Conservation (phyloP, 306 rosid genomes). For the Casuarina cunninghamiana region DNA sequence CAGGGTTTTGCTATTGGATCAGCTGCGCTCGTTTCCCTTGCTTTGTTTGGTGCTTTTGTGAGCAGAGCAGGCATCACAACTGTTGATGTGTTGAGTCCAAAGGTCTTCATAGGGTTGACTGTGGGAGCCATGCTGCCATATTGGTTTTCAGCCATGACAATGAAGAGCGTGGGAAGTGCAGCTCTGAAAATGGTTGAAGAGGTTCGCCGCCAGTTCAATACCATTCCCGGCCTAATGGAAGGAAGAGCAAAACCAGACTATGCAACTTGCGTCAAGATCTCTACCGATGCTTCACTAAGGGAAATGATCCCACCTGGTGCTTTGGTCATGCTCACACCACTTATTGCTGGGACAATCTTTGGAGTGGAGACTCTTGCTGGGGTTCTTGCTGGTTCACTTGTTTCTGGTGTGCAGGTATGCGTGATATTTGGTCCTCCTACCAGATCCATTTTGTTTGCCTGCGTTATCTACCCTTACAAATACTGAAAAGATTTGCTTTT, state of each 20-base stretch:
- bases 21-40: slow-evolving; percentile 67
- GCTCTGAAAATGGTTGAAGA: slow-evolving; percentile 83
- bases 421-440: not conserved
- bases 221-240: slow-evolving; percentile 57
- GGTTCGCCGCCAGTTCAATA: slow-evolving; percentile 62
- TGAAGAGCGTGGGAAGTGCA: slow-evolving; percentile 74
- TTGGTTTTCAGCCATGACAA: slow-evolving; percentile 80
- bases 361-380: slow-evolving; percentile 78
- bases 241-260: slow-evolving; percentile 67
- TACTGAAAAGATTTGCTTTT: not conserved
- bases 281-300: slow-evolving; percentile 64
- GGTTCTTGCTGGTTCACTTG: slow-evolving; percentile 70
- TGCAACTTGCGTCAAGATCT: slow-evolving; percentile 67
- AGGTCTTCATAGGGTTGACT: slow-evolving; percentile 64
- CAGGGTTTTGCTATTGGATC: slow-evolving; percentile 75
- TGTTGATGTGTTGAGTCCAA: slow-evolving; percentile 59
- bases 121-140: slow-evolving; percentile 80
- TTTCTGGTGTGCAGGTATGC: slow-evolving; percentile 74
- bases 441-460: not conserved
- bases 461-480: not conserved
- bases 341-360: slow-evolving; percentile 65
- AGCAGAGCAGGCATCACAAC: slow-evolving; percentile 63
- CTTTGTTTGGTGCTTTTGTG: slow-evolving; percentile 68
- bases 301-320: slow-evolving; percentile 84
- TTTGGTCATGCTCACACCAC: slow-evolving; percentile 64